Base-by-base conservation (phyloP, 2,329 filamentous ascomycete genomes). In the Sporothrix pallida region DNA sequence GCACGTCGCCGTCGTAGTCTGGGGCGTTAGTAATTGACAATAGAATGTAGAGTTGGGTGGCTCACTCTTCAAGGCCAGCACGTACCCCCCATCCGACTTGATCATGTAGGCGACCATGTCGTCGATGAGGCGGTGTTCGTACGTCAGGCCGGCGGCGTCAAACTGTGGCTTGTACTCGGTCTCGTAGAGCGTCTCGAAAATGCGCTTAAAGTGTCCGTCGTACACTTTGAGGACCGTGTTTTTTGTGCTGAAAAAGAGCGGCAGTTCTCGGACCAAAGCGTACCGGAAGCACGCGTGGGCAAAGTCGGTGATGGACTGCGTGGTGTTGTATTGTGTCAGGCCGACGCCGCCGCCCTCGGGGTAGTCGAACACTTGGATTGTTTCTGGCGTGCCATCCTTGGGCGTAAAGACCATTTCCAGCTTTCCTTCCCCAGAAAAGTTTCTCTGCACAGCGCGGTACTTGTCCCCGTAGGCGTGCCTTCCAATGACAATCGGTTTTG, bases 101-200 rank as follows among this genome's bases (percentile, higher is more conserved):
- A 99, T 93, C 96, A 99, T 99, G 88, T 99, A 95, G 70, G 96
- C 96, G 77, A 99, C 96, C 96, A 99, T 98, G 85, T 99, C 96
- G 85, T 99, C 96, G 81, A 99, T 98, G 78, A 99, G 88, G 81
- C 96, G 93, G 87, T 99, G 96, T 90, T 99, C 96, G 82, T 98
- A 98, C 95, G 96, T 98, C 85, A 98, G 97, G 76, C 90, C 89
- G 87, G 94, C 93, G 80, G 91, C 91, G 82, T 98, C 95, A 79
- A 98, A 98, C 60, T 93, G 89, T 82, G 89, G 88, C 87, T 92
- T 91, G 88, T 98, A 99, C 79, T 91, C 86, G 74, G 87, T 88
- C 76, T 98, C 93, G 85, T 95, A 98, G 80, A 98, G 90, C 81
- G 97, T 92, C 88, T 98, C 93, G 90, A 99, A 99, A 83, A 98